Percentiles rank a stretch among this genome's conserved stretches.
Evolutionary conservation across 306 rosid genomes (phyloP).

Genomic region (Hippophae rhamnoides): DNA sequence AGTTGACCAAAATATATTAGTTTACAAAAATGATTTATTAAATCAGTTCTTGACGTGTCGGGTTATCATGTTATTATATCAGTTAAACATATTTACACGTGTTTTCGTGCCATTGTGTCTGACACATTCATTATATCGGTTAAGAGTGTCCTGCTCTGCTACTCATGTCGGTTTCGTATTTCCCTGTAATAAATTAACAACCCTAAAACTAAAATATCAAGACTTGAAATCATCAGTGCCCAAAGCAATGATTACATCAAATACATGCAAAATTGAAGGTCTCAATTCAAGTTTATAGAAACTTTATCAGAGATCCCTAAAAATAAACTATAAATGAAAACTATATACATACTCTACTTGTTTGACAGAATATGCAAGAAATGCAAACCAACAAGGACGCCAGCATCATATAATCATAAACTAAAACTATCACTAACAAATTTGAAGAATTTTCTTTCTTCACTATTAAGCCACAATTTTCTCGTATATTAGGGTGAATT

Average conservation of each 20-base stretch:
- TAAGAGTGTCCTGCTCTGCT: too few species aligned
- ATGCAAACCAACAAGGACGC: not conserved
- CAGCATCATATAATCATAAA: not conserved
- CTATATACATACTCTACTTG: not conserved
- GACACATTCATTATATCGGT: too few species aligned
- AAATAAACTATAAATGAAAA: not conserved
- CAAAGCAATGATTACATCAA: not conserved
- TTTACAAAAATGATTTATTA: too few species aligned
- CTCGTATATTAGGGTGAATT: not conserved
- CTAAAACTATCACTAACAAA: not conserved
- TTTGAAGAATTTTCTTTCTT: not conserved
- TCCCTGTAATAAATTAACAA: not conserved
- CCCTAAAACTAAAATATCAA: not conserved
- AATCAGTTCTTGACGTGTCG: too few species aligned
- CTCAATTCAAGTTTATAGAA: not conserved
- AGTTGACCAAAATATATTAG: too few species aligned
- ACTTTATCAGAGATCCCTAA: not conserved
- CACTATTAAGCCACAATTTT: constrained; percentile 3
- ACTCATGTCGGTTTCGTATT: too few species aligned
- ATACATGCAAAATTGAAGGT: not conserved
- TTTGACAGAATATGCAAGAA: not conserved
- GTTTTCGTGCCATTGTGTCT: too few species aligned
- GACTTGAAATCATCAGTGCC: not conserved
- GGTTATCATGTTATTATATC: too few species aligned
- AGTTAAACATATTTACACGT: too few species aligned